Evolutionary conservation across 176 grass and related monocot genomes (phyloP), one percentile per base, ranked within the genome.

Genomic region (Dactylis glomerata): DNA sequence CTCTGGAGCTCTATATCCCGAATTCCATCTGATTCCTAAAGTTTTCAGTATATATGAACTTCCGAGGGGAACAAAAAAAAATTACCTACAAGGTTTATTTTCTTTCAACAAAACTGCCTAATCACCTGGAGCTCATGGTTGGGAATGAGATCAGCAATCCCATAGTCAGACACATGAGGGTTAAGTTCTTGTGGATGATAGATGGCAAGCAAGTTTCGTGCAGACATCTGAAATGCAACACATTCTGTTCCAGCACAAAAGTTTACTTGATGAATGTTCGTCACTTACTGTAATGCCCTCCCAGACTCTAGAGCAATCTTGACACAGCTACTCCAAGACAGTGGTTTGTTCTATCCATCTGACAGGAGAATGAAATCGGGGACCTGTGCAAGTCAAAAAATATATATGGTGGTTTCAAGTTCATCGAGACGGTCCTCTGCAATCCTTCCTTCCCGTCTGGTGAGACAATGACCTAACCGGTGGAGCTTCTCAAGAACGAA

Each of bases 281-380:
- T 27, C 10, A 64, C 95, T 94, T 97, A 97, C 95, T 97, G 90
- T 36, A 97, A 68, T 82, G 92, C 95, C 45, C 90, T 86, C 44
- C 90, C 95, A 50, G 90, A 91, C 38, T 90, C 95, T 68, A 97
- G 88, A 5, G 92, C 88, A 76, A 97, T 94, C 79, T 97, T 97
- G 87, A 94, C 76, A 97, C 68, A 50, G 85, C 33, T 65, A n/a
- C n/a, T n/a, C n/a, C n/a, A n/a, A n/a, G n/a, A n/a, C n/a, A n/a
- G n/a, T n/a, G n/a, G n/a, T n/a, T 88, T 89, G 63, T 45, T 85
- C 34, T n/a, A n/a, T n/a, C 87, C 95, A 26, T 93, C 90, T 6
- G 86, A 71, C 54, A 86, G 55, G 82, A 91, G 90, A 79, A 97
- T 90, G 32, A 91, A 83, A 85, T 94, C 92, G 77, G 89, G 85